These are phyloP conservation scores for Oryza coarctata DNA, from an alignment of 176 grass and related monocot genomes.

Conservation along the genomic window DNA sequence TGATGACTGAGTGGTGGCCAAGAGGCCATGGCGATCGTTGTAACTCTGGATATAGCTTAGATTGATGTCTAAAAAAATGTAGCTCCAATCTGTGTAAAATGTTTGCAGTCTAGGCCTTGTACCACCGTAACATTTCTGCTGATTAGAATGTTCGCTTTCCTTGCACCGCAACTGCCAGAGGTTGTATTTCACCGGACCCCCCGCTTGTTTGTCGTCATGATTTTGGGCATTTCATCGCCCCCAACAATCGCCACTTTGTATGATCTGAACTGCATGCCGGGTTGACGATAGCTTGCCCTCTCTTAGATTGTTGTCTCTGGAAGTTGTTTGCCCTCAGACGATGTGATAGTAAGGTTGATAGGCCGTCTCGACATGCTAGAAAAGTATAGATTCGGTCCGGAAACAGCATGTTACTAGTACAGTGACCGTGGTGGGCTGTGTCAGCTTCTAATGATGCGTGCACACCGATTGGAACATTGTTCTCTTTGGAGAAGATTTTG, in stretches of 20 bases:
- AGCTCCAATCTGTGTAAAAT: slow-evolving; percentile 43
- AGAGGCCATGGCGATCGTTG: neutral
- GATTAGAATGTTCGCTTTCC: neutral
- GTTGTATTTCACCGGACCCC: neutral
- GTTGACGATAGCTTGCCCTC: neutral
- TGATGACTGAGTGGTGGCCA: neutral
- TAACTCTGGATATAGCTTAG: slow-evolving; percentile 46
- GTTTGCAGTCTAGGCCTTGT: slow-evolving; percentile 34
- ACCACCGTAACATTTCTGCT: slow-evolving; percentile 20
- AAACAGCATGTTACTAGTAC: too few species aligned
- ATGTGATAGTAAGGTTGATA: too few species aligned
- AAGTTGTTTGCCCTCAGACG: too few species aligned
- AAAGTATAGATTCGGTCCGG: too few species aligned
- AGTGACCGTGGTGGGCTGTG: too few species aligned
- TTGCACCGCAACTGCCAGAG: neutral
- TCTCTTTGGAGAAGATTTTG: too few species aligned
- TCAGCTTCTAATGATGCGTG: too few species aligned
- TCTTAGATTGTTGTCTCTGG: too few species aligned
- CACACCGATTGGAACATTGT: too few species aligned
- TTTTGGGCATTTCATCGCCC: neutral
- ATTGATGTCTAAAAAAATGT: slow-evolving; percentile 38
- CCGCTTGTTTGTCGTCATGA: neutral
- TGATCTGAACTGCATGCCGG: neutral
- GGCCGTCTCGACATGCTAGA: too few species aligned
- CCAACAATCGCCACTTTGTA: neutral